Evolutionary conservation across 2,329 filamentous ascomycete species (phyloP).

Genomic region (Colletotrichum tamarilloi): DNA sequence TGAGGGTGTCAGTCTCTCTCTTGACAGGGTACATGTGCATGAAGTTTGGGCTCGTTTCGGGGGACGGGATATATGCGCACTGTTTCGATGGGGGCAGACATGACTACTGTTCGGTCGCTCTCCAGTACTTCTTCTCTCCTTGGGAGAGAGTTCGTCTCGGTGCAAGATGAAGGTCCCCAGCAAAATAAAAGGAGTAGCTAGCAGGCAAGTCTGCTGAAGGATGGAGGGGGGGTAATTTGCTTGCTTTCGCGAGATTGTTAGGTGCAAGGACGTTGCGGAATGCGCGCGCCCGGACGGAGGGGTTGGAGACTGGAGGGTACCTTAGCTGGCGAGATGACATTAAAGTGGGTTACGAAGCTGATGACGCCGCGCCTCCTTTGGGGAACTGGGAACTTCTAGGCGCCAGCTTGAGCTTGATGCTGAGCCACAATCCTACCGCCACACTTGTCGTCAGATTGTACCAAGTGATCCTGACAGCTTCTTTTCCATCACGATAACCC

Average conservation of each 20-base stretch:
- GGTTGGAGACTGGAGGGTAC: slow-evolving; percentile 15
- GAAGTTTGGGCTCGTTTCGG: slow-evolving; percentile 34
- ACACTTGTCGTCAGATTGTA: slow-evolving; percentile 14
- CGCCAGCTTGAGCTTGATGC: slow-evolving; percentile 20
- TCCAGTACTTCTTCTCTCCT: not conserved
- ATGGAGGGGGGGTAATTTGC: slow-evolving; percentile 11
- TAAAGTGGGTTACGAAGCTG: slow-evolving; percentile 37
- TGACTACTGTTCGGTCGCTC: slow-evolving; percentile 41
- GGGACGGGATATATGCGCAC: slow-evolving; percentile 50
- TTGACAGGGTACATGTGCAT: slow-evolving; percentile 31
- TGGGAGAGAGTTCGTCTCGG: not conserved
- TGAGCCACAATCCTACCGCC: slow-evolving; percentile 32
- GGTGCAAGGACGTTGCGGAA: slow-evolving; percentile 13
- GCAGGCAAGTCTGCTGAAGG: not conserved
- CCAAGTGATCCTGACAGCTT: not conserved
- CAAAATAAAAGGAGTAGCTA: slow-evolving; percentile 3
- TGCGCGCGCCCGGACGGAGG: slow-evolving; percentile 32
- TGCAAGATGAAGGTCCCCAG: not conserved
- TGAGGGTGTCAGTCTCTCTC: slow-evolving; percentile 25
- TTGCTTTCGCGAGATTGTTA: slow-evolving; percentile 30
- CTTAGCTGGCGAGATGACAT: slow-evolving; percentile 34
- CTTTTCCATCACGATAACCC: not conserved
- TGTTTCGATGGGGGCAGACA: slow-evolving; percentile 57
- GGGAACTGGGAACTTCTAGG: not conserved
- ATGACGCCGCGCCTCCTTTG: slow-evolving; percentile 36